These are phyloP conservation scores for Emergomyces pasteurianus DNA, from an alignment of 2,329 filamentous ascomycete species.

Conservation along the genomic window DNA sequence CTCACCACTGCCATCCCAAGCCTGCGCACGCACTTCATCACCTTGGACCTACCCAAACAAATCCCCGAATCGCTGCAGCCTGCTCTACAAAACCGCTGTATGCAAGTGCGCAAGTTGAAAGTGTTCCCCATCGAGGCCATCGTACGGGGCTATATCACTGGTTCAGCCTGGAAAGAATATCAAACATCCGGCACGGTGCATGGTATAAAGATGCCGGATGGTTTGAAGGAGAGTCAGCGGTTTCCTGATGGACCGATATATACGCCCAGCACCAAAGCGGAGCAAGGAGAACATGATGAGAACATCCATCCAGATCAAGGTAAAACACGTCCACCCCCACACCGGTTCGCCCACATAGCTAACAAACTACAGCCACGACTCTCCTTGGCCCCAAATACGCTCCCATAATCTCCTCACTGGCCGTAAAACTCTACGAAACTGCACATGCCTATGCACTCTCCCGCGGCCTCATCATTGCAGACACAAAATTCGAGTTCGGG, in stretches of 20 bases:
- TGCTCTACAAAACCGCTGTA: conserved; percentile 53
- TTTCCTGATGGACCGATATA: conserved; percentile 57
- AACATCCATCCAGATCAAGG: conserved; percentile 67
- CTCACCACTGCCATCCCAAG: conserved; percentile 44
- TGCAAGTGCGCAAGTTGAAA: conserved; percentile 63
- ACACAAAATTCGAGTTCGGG: conserved; percentile 69
- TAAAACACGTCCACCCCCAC: conserved; percentile 10
- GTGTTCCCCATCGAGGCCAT: conserved; percentile 73
- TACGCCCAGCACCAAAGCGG: conserved; percentile 78
- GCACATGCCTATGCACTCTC: conserved; percentile 31
- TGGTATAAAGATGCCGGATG: conserved; percentile 56
- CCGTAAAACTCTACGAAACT: conserved; percentile 50
- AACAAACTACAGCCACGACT: conserved; percentile 31
- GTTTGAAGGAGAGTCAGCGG: conserved; percentile 57
- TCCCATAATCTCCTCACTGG: conserved; percentile 51
- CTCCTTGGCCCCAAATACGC: conserved; percentile 57
- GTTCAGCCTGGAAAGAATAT: conserved; percentile 74
- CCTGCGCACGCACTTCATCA: conserved; percentile 53
- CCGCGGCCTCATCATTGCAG: conserved; percentile 63
- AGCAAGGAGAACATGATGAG: conserved; percentile 65
- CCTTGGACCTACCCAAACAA: conserved; percentile 42
- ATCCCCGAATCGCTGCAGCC: conserved; percentile 38
- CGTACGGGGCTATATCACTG: conserved; percentile 82
- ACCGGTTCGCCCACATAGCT: neutral
- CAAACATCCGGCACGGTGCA: conserved; percentile 63